A percentile compares a stretch with the other conserved stretches of the same genome.
Evolutionary conservation across 768 basidiomycete genomes (phyloP).

Genomic region (Suillus luteus): DNA sequence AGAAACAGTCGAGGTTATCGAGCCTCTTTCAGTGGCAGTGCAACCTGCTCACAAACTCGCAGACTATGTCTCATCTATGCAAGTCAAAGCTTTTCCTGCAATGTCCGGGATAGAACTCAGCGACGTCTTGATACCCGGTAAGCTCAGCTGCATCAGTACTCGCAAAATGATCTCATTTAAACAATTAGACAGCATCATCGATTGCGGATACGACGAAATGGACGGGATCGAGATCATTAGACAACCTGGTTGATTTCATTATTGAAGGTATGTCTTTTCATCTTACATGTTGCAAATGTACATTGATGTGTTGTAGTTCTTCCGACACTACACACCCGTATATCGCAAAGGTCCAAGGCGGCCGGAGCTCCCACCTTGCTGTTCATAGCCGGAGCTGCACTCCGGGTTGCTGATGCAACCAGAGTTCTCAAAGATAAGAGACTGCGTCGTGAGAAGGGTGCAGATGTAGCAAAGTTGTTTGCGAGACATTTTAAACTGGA

Average conservation of each 20-base stretch:
- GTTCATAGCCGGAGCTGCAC: slow-evolving; percentile 84
- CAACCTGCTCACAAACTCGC: slow-evolving; percentile 60
- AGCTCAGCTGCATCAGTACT: slow-evolving; percentile 24
- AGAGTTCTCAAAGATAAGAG: slow-evolving; percentile 68
- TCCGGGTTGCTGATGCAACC: slow-evolving; percentile 89
- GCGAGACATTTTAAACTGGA: slow-evolving; percentile 92
- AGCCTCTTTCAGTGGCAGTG: slow-evolving; percentile 49
- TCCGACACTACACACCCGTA: slow-evolving; percentile 65
- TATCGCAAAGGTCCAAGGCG: slow-evolving; percentile 74
- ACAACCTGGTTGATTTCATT: slow-evolving; percentile 75
- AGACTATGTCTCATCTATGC: slow-evolving; percentile 64
- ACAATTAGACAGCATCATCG: slow-evolving; percentile 61
- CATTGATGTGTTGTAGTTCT: slow-evolving; percentile 46
- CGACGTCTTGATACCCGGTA: slow-evolving; percentile 79
- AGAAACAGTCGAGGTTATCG: slow-evolving; percentile 42
- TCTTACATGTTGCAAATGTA: neutral
- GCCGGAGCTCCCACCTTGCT: slow-evolving; percentile 87
- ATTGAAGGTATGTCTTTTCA: slow-evolving; percentile 55
- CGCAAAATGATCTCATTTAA: slow-evolving; percentile 44
- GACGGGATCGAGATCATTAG: slow-evolving; percentile 70
- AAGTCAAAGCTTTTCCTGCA: slow-evolving; percentile 68
- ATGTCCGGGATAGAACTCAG: slow-evolving; percentile 77
- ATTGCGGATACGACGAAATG: slow-evolving; percentile 78
- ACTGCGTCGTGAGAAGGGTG: slow-evolving; percentile 79
- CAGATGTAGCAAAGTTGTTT: slow-evolving; percentile 93